Conservation (phyloP, 176 grass and related monocot genomes). For the Aegilops speltoides region DNA sequence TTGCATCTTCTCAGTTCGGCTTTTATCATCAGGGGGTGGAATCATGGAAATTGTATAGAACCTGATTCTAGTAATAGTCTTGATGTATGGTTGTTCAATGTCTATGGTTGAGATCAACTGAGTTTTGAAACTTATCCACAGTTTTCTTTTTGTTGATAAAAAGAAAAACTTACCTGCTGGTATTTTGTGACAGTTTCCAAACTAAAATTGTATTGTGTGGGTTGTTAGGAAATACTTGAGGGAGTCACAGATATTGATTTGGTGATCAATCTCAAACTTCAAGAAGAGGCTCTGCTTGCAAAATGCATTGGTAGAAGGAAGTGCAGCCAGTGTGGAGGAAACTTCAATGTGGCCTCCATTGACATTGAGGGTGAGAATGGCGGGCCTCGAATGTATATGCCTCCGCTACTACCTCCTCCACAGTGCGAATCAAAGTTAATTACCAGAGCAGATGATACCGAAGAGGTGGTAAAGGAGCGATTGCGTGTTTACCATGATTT, state of each 20-base stretch:
- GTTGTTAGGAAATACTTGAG: constrained; percentile 87
- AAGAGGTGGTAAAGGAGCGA: constrained; percentile 87
- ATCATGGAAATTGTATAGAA: not conserved
- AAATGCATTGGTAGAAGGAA: constrained; percentile 96
- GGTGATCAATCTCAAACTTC: constrained; percentile 82
- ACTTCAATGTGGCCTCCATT: constrained; percentile 86
- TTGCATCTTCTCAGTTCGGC: constrained; percentile 17
- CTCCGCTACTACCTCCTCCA: constrained; percentile 76
- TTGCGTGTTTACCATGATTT: constrained; percentile 73
- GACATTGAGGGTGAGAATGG: constrained; percentile 87
- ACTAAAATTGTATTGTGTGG: not conserved
- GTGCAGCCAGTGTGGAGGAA: constrained; percentile 85
- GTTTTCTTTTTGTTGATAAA: too few species aligned
- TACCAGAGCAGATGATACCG: constrained; percentile 70
- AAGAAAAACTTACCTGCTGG: not conserved
- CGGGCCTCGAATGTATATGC: constrained; percentile 72
- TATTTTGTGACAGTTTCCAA: not conserved
- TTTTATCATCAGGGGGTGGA: not conserved
- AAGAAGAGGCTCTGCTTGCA: constrained; percentile 72
- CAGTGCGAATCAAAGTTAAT: constrained; percentile 72
- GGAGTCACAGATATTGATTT: constrained; percentile 90
- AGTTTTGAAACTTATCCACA: not conserved
- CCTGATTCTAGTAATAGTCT: not conserved
- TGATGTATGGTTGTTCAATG: not conserved
- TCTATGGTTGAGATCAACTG: not conserved